A percentile compares a stretch with the other conserved stretches of the same genome.
phyloP scores from a whole-genome alignment of 179 eudicot genomes.

The Corrigiola litoralis region DNA sequence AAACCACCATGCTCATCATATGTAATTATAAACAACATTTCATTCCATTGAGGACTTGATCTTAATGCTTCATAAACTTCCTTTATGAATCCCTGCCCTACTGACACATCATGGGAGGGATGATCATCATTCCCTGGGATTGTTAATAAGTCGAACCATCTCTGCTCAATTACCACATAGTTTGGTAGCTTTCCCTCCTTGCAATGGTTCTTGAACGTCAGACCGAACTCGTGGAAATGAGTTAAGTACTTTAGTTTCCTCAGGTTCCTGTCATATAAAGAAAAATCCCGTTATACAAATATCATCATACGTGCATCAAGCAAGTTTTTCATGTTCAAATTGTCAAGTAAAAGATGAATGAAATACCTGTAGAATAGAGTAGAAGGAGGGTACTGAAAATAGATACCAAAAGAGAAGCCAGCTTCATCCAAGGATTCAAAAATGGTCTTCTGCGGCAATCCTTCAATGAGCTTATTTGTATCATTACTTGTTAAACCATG shows the following conservation, averaged over 20 bases:
- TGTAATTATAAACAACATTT: slow-evolving; percentile 55
- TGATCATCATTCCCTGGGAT: slow-evolving; percentile 84
- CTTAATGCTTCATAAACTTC: slow-evolving; percentile 76
- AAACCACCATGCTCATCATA: slow-evolving; percentile 96
- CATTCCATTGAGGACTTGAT: slow-evolving; percentile 89
- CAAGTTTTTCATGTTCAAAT: not conserved
- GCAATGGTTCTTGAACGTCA: slow-evolving; percentile 67
- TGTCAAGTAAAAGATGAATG: not conserved
- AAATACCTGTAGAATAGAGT: slow-evolving; percentile 71
- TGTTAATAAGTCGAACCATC: slow-evolving; percentile 43
- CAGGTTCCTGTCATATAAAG: slow-evolving; percentile 43
- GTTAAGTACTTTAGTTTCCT: slow-evolving; percentile 58
- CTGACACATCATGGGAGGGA: slow-evolving; percentile 73
- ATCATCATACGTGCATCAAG: too few relatives aligned
- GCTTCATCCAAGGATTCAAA: slow-evolving; percentile 65
- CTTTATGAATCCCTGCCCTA: slow-evolving; percentile 67
- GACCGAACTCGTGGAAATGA: slow-evolving; percentile 61
- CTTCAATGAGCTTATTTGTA: slow-evolving; percentile 35
- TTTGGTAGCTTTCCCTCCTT: slow-evolving; percentile 79
- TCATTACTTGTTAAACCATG: slow-evolving; percentile 62
- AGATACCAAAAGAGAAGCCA: slow-evolving; percentile 63
- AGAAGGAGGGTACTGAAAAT: slow-evolving; percentile 66
- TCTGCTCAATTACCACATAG: slow-evolving; percentile 72
- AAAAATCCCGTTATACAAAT: too few relatives aligned
- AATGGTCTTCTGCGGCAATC: slow-evolving; percentile 75